These are phyloP conservation scores for Hordeum pubiflorum DNA, from an alignment of 202 grass and related monocot genomes.

Conservation along the genomic window DNA sequence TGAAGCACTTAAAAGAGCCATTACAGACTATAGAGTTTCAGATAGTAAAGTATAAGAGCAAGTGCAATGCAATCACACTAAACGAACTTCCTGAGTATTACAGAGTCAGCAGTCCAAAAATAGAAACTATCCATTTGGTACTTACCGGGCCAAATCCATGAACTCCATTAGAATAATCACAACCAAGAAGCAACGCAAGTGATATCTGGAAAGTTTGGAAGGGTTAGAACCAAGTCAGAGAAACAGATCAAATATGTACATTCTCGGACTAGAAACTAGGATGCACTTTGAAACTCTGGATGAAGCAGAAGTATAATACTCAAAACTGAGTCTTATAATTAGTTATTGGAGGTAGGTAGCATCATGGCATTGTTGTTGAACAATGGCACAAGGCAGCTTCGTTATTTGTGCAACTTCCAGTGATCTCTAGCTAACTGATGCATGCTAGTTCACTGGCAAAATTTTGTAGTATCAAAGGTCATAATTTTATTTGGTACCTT, in stretches of 20 bases:
- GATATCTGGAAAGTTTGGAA: slow-evolving; percentile 65
- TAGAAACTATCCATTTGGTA: slow-evolving; percentile 2
- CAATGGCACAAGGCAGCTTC: not conserved
- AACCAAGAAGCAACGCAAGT: slow-evolving; percentile 82
- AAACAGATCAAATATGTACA: slow-evolving; percentile 9
- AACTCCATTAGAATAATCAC: slow-evolving; percentile 86
- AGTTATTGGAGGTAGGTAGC: not conserved
- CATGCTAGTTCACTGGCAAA: not conserved
- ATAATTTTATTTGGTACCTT: not conserved
- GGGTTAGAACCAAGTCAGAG: slow-evolving; percentile 1
- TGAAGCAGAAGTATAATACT: slow-evolving; percentile 12
- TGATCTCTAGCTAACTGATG: not conserved
- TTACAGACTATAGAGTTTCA: slow-evolving; percentile 2
- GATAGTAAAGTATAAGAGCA: slow-evolving; percentile 24
- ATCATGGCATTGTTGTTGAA: not conserved
- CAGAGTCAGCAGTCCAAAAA: not conserved
- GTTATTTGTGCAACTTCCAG: not conserved
- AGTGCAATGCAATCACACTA: slow-evolving; percentile 10
- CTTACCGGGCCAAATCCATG: slow-evolving; percentile 74
- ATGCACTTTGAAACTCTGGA: not conserved
- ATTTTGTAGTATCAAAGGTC: not conserved
- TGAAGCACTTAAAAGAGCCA: slow-evolving; percentile 37
- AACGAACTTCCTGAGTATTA: not conserved
- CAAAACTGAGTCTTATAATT: not conserved
- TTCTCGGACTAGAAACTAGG: slow-evolving; percentile 5